Percentiles rank a stretch among this genome's conserved stretches.
These are phyloP conservation scores for Pholiota conissans DNA, from an alignment of 768 basidiomycete genomes.

Conservation along the genomic window DNA sequence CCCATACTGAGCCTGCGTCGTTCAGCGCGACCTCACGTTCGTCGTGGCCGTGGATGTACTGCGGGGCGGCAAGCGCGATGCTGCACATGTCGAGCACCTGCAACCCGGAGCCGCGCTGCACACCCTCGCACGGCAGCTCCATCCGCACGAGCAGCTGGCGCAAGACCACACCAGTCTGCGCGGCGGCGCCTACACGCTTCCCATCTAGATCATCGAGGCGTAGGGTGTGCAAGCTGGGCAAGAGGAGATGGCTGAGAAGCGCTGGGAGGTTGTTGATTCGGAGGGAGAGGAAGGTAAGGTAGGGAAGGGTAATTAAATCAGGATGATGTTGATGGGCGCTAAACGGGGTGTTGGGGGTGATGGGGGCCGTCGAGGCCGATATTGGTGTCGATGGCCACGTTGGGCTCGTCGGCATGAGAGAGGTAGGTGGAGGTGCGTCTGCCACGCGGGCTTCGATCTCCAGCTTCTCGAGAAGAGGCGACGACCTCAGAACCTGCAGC, in stretches of 20 bases:
- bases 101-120: constrained; percentile 14
- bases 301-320: constrained; percentile 19
- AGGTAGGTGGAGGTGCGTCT: neutral
- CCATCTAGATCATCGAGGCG: constrained; percentile 37
- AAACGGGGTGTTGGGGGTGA: neutral
- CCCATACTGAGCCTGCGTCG: constrained; percentile 21
- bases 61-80: constrained; percentile 10
- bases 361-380: neutral
- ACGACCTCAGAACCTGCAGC: constrained; percentile 5
- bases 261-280: constrained; percentile 34
- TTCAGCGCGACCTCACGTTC: neutral
- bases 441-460: constrained; percentile 16
- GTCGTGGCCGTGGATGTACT: neutral
- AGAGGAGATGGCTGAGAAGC: constrained; percentile 29
- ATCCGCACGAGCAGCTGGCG: constrained; percentile 30
- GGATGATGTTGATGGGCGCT: neutral
- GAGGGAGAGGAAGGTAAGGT: constrained; percentile 28
- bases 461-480: constrained; percentile 10
- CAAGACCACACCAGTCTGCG: constrained; percentile 27
- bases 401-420: neutral
- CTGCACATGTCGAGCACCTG: constrained; percentile 27
- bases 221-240: constrained; percentile 29
- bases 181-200: constrained; percentile 24
- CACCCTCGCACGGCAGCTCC: constrained; percentile 25
- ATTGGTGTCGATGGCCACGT: neutral